Conservation (phyloP, 352 stramenopile species). For the Phytopythium kandeliae region DNA sequence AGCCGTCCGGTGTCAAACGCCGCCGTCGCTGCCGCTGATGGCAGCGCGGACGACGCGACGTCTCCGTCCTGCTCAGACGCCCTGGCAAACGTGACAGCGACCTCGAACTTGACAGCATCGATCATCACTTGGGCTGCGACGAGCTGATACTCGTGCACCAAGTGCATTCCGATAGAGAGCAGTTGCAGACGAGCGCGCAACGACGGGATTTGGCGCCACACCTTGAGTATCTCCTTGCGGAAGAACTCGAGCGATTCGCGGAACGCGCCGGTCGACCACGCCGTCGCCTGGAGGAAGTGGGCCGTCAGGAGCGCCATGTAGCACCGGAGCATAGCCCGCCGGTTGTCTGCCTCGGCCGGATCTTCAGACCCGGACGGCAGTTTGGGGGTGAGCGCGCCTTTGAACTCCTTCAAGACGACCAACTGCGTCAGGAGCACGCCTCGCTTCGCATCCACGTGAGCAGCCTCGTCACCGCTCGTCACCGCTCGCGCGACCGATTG, state of each 20-base stretch:
- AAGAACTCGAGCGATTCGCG: constrained; percentile 64
- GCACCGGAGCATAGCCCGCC: constrained; percentile 17
- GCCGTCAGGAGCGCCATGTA: constrained; percentile 52
- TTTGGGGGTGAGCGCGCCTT: constrained; percentile 36
- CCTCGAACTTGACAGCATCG: constrained; percentile 38
- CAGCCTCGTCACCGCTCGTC: neutral
- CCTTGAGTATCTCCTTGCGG: constrained; percentile 40
- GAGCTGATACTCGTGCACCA: constrained; percentile 26
- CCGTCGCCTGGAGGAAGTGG: constrained; percentile 45
- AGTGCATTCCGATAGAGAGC: constrained; percentile 45
- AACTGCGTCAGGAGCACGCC: constrained; percentile 47
- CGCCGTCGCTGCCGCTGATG: neutral
- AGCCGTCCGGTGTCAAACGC: constrained; percentile 39
- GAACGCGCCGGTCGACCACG: constrained; percentile 24
- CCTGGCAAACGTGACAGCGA: constrained; percentile 2
- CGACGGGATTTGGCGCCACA: constrained; percentile 39
- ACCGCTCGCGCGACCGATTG: constrained; percentile 49
- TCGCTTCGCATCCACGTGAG: neutral
- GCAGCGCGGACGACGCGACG: neutral
- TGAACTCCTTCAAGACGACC: constrained; percentile 57
- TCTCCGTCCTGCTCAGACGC: constrained; percentile 11
- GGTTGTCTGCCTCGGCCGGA: neutral
- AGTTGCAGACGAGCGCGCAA: constrained; percentile 48
- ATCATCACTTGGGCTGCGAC: constrained; percentile 29
- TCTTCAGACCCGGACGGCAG: constrained; percentile 12